Conservation (phyloP, 805 yeast species). For the Myxozyma kluyveri region DNA sequence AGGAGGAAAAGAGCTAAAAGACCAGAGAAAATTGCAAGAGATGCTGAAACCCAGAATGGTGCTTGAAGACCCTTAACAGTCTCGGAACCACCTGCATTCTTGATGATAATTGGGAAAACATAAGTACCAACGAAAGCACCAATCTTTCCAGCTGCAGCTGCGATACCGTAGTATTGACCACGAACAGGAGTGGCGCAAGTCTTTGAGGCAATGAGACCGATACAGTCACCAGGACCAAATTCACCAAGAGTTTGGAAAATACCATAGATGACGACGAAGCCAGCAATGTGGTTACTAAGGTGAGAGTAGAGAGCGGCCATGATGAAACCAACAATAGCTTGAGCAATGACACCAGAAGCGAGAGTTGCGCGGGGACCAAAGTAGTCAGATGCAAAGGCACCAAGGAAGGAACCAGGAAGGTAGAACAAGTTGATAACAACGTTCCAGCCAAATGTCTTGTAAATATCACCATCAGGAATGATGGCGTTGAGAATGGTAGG, state of each 20-base stretch:
- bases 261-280: slow-evolving; percentile 83
- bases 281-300: slow-evolving; percentile 64
- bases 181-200: slow-evolving; percentile 83
- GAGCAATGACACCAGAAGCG: slow-evolving; percentile 62
- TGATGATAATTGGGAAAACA: slow-evolving; percentile 77
- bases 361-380: slow-evolving; percentile 87
- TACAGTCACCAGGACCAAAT: slow-evolving; percentile 91
- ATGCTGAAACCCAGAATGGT: slow-evolving; percentile 79
- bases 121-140: slow-evolving; percentile 93
- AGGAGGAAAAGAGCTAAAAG: slow-evolving; percentile 63
- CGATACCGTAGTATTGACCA: slow-evolving; percentile 86
- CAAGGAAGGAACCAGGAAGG: slow-evolving; percentile 84
- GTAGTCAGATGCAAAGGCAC: slow-evolving; percentile 82
- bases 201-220: slow-evolving; percentile 83
- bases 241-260: slow-evolving; percentile 85
- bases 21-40: slow-evolving; percentile 72
- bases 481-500: slow-evolving; percentile 61
- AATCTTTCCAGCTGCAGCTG: slow-evolving; percentile 86
- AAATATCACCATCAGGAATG: slow-evolving; percentile 58
- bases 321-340: slow-evolving; percentile 75
- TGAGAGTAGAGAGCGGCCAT: slow-evolving; percentile 70
- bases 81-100: slow-evolving; percentile 48
- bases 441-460: slow-evolving; percentile 86
- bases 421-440: slow-evolving; percentile 83
- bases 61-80: slow-evolving; percentile 60